Percentiles rank a stretch among this genome's conserved stretches.
Conservation (phyloP, 2,329 filamentous ascomycete genomes). For the Atkinsonella texensis region DNA sequence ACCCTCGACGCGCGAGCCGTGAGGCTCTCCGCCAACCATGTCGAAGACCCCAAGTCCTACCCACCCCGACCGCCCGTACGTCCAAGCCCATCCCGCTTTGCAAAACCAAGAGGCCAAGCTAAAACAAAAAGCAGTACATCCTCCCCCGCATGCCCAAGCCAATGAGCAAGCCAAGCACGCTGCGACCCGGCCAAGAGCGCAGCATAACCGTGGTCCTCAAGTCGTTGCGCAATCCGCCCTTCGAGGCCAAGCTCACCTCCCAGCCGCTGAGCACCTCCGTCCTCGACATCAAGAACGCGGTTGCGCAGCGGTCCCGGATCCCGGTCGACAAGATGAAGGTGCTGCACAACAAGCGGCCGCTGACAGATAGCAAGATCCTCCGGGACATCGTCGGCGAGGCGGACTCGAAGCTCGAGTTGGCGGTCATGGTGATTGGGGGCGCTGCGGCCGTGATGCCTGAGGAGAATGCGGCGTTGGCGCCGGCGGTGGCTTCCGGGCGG, state of each 20-base stretch:
- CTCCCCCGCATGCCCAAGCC: constrained; percentile 54
- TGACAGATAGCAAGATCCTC: constrained; percentile 64
- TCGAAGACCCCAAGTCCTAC: constrained; percentile 73
- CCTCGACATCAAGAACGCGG: constrained; percentile 62
- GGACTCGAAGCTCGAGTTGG: constrained; percentile 53
- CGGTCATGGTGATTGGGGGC: constrained; percentile 80
- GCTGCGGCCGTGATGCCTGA: constrained; percentile 32
- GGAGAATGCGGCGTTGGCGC: constrained; percentile 19
- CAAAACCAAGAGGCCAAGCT: neutral
- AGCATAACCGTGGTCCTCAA: constrained; percentile 52
- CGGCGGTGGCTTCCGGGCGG: constrained; percentile 30
- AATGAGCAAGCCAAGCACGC: constrained; percentile 37
- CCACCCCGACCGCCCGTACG: constrained; percentile 63
- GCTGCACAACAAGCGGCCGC: constrained; percentile 77
- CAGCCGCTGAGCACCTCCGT: constrained; percentile 59
- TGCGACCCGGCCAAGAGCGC: constrained; percentile 40
- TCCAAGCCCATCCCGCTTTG: neutral
- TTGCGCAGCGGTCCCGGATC: constrained; percentile 51
- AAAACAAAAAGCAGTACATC: constrained; percentile 43
- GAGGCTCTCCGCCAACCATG: constrained; percentile 81
- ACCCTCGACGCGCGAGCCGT: constrained; percentile 65
- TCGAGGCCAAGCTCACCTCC: constrained; percentile 53
- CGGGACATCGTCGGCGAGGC: constrained; percentile 53
- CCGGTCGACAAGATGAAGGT: constrained; percentile 74
- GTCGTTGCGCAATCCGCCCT: constrained; percentile 63